These are phyloP conservation scores for Clarireedia paspali DNA, from an alignment of 2,329 filamentous ascomycete species.

Conservation along the genomic window DNA sequence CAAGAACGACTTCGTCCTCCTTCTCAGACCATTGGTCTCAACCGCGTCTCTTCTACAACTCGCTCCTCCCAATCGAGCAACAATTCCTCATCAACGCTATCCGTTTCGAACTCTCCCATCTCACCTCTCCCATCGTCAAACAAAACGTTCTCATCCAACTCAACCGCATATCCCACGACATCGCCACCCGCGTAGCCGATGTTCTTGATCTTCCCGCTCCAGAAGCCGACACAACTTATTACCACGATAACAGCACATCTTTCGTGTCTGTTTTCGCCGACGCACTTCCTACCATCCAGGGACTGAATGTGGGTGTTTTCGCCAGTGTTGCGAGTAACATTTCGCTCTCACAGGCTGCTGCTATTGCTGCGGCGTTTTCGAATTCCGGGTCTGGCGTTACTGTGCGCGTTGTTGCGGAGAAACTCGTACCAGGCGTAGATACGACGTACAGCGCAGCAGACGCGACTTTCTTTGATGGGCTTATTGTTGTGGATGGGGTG, in stretches of 20 bases:
- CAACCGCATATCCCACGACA: slow-evolving; percentile 59
- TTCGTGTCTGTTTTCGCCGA: slow-evolving; percentile 52
- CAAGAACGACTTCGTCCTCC: slow-evolving; percentile 51
- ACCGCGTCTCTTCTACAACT: slow-evolving; percentile 68
- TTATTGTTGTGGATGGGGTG: slow-evolving; percentile 54
- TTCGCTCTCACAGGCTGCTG: slow-evolving; percentile 39
- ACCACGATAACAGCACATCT: slow-evolving; percentile 59
- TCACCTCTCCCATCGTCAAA: slow-evolving; percentile 50
- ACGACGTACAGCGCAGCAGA: slow-evolving; percentile 59
- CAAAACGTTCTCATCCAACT: slow-evolving; percentile 60
- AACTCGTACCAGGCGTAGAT: slow-evolving; percentile 45
- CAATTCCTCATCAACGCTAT: slow-evolving; percentile 68
- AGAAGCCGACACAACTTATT: slow-evolving; percentile 52
- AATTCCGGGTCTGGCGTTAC: slow-evolving; percentile 47
- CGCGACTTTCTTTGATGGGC: slow-evolving; percentile 52
- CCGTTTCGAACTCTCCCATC: slow-evolving; percentile 59
- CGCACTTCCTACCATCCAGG: slow-evolving; percentile 52
- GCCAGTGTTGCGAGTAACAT: slow-evolving; percentile 22
- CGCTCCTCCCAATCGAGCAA: slow-evolving; percentile 54
- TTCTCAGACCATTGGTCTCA: slow-evolving; percentile 70
- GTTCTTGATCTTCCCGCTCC: slow-evolving; percentile 54
- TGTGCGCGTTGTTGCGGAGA: slow-evolving; percentile 54
- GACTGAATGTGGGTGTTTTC: slow-evolving; percentile 57
- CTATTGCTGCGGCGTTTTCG: slow-evolving; percentile 42
- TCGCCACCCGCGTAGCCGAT: slow-evolving; percentile 55